Percentiles rank a stretch among this genome's conserved stretches.
Evolutionary conservation across 1,139 yeast genomes (phyloP).

Genomic region (Pichia sp.): DNA sequence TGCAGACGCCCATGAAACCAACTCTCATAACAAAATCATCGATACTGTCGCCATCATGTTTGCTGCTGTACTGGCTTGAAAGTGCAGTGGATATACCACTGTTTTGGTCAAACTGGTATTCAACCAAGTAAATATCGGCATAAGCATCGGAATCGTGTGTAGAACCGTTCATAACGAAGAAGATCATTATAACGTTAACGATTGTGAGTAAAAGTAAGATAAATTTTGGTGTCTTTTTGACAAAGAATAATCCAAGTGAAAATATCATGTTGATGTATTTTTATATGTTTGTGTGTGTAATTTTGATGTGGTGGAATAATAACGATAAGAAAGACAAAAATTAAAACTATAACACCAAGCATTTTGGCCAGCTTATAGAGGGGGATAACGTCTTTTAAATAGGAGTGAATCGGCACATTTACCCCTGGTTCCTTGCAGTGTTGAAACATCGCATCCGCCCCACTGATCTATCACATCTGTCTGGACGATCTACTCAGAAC

Average conservation of each 20-base stretch:
- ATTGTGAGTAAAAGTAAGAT: slow-evolving; percentile 21
- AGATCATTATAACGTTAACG: slow-evolving; percentile 33
- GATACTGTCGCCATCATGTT: slow-evolving; percentile 24
- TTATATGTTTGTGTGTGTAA: not conserved
- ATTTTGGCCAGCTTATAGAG: too few relatives aligned
- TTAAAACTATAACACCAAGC: too few relatives aligned
- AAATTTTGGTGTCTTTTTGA: slow-evolving; percentile 23
- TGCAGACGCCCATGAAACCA: slow-evolving; percentile 54
- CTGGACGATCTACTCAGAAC: too few relatives aligned
- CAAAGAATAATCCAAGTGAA: slow-evolving; percentile 9
- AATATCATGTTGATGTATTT: slow-evolving; percentile 7
- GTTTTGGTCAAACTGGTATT: slow-evolving; percentile 44
- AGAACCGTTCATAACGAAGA: slow-evolving; percentile 55
- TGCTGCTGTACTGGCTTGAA: slow-evolving; percentile 35
- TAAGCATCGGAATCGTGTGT: slow-evolving; percentile 40
- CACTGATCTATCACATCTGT: too few relatives aligned
- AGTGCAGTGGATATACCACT: slow-evolving; percentile 40
- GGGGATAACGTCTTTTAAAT: too few relatives aligned
- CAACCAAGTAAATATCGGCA: slow-evolving; percentile 45
- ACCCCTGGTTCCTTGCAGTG: too few relatives aligned
- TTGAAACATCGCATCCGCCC: too few relatives aligned
- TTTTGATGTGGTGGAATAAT: not conserved
- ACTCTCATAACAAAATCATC: slow-evolving; percentile 39
- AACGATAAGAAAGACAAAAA: too few relatives aligned
- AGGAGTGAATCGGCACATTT: too few relatives aligned